phyloP scores from a whole-genome alignment of 805 yeast genomes.

The Candida multigemmis region DNA sequence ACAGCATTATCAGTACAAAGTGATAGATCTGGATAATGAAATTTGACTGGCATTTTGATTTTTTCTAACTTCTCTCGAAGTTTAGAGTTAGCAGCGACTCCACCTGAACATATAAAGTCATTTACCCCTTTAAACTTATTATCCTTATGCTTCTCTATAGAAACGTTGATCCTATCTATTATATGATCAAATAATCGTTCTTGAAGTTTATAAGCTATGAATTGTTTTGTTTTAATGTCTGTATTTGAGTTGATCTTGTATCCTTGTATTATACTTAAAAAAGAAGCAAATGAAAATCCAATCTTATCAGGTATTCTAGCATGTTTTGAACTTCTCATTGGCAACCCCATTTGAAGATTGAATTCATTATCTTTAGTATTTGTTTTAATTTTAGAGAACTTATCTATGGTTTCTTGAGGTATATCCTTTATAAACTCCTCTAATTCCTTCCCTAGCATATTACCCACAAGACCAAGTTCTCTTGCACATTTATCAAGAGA shows the following conservation, averaged over 20 bases:
- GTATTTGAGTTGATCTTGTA: conserved; percentile 6
- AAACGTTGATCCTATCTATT: conserved; percentile 48
- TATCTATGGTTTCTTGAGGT: conserved; percentile 15
- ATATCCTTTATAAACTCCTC: conserved; percentile 43
- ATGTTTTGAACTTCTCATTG: conserved; percentile 23
- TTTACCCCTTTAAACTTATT: conserved; percentile 33
- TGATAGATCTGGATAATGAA: conserved; percentile 59
- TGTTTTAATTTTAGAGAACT: conserved; percentile 12
- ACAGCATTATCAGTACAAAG: conserved; percentile 92
- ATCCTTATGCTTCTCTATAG: conserved; percentile 31
- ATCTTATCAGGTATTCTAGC: conserved; percentile 15
- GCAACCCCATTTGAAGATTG: conserved; percentile 17
- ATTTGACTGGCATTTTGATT: conserved; percentile 11
- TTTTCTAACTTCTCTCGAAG: conserved; percentile 41
- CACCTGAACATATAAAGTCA: conserved; percentile 81
- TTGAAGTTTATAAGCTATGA: conserved; percentile 54
- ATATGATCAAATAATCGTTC: conserved; percentile 65
- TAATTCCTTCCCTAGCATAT: conserved; percentile 79
- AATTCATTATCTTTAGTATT: conserved; percentile 12
- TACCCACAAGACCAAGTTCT: conserved; percentile 69
- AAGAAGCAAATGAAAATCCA: conserved; percentile 71
- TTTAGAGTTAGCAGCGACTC: conserved; percentile 73
- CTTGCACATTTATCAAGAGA: conserved; percentile 90
- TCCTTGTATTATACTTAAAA: conserved; percentile 44
- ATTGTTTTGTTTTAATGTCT: conserved; percentile 26